Evolutionary conservation across 1,139 yeast species (phyloP).

Genomic region (Yarrowia galli): DNA sequence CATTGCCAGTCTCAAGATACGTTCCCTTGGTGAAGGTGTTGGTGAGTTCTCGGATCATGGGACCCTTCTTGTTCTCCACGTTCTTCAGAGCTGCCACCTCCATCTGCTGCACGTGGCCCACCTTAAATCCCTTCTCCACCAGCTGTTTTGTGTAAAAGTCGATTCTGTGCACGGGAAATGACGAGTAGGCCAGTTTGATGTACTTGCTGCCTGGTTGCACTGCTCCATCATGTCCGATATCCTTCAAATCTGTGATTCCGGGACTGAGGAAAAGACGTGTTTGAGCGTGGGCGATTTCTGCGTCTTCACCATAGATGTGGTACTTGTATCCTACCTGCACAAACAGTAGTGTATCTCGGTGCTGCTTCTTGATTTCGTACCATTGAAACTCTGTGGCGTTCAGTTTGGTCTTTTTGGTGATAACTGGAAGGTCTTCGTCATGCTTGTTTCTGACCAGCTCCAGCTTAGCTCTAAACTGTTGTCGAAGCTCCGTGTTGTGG

Average conservation of each 20-base stretch:
- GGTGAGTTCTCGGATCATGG: conserved; percentile 73
- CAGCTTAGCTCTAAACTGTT: conserved; percentile 11
- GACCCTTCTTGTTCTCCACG: conserved; percentile 55
- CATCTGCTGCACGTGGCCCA: conserved; percentile 85
- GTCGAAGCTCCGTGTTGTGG: conserved; percentile 5
- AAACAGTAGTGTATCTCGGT: conserved; percentile 74
- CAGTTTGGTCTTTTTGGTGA: conserved; percentile 47
- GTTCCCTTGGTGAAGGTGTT: conserved; percentile 86
- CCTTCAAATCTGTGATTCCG: conserved; percentile 64
- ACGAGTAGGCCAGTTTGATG: conserved; percentile 78
- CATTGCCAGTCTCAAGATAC: conserved; percentile 60
- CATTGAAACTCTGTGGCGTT: conserved; percentile 88
- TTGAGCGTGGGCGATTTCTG: conserved; percentile 67
- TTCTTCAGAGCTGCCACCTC: conserved; percentile 81
- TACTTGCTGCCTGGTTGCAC: conserved; percentile 49
- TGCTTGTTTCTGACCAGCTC: conserved; percentile 12
- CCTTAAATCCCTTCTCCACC: conserved; percentile 57
- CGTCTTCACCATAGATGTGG: conserved; percentile 86
- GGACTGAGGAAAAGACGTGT: conserved; percentile 76
- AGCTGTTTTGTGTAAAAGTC: conserved; percentile 70
- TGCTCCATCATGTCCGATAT: conserved; percentile 49
- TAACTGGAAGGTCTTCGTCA: background rate
- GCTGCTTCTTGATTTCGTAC: conserved; percentile 62
- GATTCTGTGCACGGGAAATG: conserved; percentile 79
- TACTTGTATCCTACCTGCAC: conserved; percentile 92